Conservation (phyloP, 2,329 filamentous ascomycete genomes). For the Biscogniauxia sp. region DNA sequence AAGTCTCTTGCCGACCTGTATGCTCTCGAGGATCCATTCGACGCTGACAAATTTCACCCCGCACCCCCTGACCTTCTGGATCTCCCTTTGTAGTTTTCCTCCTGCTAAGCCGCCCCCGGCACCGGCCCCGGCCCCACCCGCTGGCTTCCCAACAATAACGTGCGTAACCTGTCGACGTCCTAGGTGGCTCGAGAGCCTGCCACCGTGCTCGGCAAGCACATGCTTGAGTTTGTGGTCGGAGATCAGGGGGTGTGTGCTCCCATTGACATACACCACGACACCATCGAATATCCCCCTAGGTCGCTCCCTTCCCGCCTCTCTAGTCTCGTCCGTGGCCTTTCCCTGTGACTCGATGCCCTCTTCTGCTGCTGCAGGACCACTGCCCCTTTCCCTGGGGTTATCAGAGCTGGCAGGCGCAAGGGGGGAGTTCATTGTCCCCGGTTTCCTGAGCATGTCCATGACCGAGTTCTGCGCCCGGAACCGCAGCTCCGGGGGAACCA, state of each 20-base stretch:
- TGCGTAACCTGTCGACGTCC: constrained; percentile 77
- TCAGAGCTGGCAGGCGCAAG: constrained; percentile 10
- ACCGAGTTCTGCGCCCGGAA: constrained; percentile 45
- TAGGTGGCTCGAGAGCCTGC: constrained; percentile 65
- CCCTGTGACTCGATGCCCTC: constrained; percentile 27
- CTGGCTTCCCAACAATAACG: constrained; percentile 71
- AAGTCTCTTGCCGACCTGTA: constrained; percentile 71
- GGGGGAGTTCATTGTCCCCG: constrained; percentile 40
- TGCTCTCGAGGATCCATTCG: constrained; percentile 84
- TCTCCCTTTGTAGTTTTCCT: constrained; percentile 79
- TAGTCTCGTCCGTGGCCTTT: constrained; percentile 33
- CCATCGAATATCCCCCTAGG: constrained; percentile 61
- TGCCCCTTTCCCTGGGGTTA: background rate
- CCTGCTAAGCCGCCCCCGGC: constrained; percentile 74
- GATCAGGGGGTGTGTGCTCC: constrained; percentile 75
- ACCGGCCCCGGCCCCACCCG: constrained; percentile 42
- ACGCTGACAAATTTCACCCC: constrained; percentile 76
- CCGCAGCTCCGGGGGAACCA: constrained; percentile 43
- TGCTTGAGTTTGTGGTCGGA: constrained; percentile 86
- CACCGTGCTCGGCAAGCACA: constrained; percentile 72
- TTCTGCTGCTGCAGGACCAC: constrained; percentile 21
- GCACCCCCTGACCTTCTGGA: constrained; percentile 63
- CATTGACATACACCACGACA: constrained; percentile 81
- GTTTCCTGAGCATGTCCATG: constrained; percentile 51
- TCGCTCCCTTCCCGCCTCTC: constrained; percentile 46